Base-by-base conservation (phyloP, 1,284 basidiomycete species). In the Athelia sp. region DNA sequence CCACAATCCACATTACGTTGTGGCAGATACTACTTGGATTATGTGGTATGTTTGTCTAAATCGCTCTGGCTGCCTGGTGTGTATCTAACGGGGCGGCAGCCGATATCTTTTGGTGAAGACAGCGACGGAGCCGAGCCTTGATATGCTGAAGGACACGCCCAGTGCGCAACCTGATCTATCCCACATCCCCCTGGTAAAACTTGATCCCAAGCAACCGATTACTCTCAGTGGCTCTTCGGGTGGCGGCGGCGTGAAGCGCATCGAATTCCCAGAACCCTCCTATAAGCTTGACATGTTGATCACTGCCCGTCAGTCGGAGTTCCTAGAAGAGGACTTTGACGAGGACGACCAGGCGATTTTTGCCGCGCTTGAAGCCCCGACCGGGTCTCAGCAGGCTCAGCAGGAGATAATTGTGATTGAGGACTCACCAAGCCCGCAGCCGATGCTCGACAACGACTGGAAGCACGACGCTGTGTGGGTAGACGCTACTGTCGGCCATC, bases 61-160 rank as follows among this genome's bases (percentile, higher is more conserved):
- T 46, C 18, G 32, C 32, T 17, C 44, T 48, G 15, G 9, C 29
- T 18, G 42, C 46, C 18, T 45, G 43, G 26, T 34, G 29, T 32
- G 26, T 26, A 29, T 18, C 49, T 35, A 47, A 47, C 23, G 23
- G 1, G 29, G 13, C 48, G 47, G 35, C 49, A 83, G 80, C 54
- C 81, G 81, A n/a, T 84, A 83, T 59, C 67, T 84, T 3, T 67
- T 84, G 18, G 76, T 84, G n/a, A 73, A 70, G 58, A 65, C 67
- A 17, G 46, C 17, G 24, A 42, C 35, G 15, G 36, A 40, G 36
- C 36, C 36, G n/a, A 6, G 6, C 18, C 14, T 31, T 8, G 40
- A 31, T 2, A 43, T 38, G 2, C 23, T 17, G 32, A 43, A 42
- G 42, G 43, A 49, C 9, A 29, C 4, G 13, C 6, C 26, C 13